A percentile compares a stretch with the other conserved stretches of the same genome.
Conservation (phyloP, 176 grass and related monocot species). For the Paspalum vaginatum region DNA sequence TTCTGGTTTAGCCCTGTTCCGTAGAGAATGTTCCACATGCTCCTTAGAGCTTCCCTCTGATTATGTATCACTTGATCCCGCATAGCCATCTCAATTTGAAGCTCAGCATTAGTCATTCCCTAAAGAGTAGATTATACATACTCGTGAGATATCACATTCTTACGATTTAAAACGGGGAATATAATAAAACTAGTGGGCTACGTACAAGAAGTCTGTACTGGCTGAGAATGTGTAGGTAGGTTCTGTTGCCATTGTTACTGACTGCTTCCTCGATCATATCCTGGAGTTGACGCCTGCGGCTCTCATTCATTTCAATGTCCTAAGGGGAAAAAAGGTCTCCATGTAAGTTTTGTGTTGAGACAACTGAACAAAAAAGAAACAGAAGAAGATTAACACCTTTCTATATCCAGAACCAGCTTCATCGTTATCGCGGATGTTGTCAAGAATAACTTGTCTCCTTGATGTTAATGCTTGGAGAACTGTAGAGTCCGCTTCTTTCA, state of each 20-base stretch:
- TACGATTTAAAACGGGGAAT: not conserved
- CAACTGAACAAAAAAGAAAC: constrained; percentile 22
- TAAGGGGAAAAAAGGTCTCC: constrained; percentile 16
- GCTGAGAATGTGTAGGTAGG: constrained; percentile 95
- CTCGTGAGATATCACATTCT: constrained; percentile 30
- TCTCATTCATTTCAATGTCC: constrained; percentile 95
- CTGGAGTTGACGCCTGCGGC: constrained; percentile 73
- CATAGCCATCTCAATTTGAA: constrained; percentile 99
- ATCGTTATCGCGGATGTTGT: constrained; percentile 97
- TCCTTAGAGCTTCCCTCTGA: constrained; percentile 84
- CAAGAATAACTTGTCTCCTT: constrained; percentile 96
- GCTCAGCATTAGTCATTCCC: constrained; percentile 89
- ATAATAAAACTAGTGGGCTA: constrained; percentile 16
- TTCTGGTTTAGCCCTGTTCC: constrained; percentile 89
- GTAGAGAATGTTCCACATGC: constrained; percentile 89
- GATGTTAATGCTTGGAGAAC: constrained; percentile 75
- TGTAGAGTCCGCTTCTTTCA: constrained; percentile 56
- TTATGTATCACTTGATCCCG: constrained; percentile 98
- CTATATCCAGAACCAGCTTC: constrained; percentile 94
- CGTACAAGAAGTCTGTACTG: constrained; percentile 99
- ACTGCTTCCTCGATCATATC: constrained; percentile 94
- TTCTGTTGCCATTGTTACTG: constrained; percentile 92
- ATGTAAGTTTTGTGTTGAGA: constrained; percentile 37
- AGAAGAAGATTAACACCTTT: constrained; percentile 61
- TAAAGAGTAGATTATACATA: constrained; percentile 28